Evolutionary conservation across 306 rosid genomes (phyloP).

Genomic region (Comarum palustre): DNA sequence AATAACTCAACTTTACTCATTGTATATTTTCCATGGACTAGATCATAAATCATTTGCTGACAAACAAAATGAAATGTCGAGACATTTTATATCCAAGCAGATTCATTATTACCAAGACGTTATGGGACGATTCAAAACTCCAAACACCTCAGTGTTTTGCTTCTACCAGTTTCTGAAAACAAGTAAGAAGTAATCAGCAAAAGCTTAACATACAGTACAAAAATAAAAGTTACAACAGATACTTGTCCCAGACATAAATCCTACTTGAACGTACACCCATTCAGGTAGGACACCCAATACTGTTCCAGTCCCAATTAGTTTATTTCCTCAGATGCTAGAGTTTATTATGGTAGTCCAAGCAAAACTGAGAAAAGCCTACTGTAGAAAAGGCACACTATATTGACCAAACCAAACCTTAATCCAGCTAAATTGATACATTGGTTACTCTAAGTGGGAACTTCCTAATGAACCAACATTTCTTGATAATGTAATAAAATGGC

Average conservation of each 20-base stretch:
- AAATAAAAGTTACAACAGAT: neutral
- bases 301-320: neutral
- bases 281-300: neutral
- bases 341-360: neutral
- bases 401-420: neutral
- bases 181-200: conserved; percentile 26
- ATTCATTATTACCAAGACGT: conserved; percentile 47
- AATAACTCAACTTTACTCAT: conserved; percentile 32
- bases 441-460: neutral
- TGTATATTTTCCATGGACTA: conserved; percentile 24
- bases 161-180: conserved; percentile 60
- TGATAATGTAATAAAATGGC: neutral
- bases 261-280: neutral
- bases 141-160: conserved; percentile 46
- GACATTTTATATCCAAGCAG: conserved; percentile 33
- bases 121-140: conserved; percentile 22
- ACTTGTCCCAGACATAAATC: neutral
- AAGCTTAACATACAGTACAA: conserved; percentile 12
- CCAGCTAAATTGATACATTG: neutral
- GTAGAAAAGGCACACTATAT: neutral
- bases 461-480: neutral
- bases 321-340: neutral
- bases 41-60: conserved; percentile 34
- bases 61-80: conserved; percentile 29
- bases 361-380: neutral